Evolutionary conservation across 2,329 filamentous ascomycete genomes (phyloP), one percentile per base, ranked within the genome.

Genomic region (Boeremia exigua): DNA sequence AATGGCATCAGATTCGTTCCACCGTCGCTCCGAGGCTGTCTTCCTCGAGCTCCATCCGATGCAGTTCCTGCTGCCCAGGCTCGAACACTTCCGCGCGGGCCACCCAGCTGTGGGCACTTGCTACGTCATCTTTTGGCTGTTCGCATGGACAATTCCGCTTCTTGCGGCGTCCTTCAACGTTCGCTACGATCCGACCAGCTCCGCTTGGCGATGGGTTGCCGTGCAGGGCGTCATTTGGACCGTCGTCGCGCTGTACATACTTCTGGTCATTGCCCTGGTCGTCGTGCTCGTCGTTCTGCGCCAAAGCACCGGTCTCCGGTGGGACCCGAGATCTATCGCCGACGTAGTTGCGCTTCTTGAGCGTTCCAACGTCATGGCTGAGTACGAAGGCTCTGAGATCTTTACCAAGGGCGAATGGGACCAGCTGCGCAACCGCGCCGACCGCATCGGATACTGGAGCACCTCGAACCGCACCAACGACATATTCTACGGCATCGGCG

Each of bases 361-460:
- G 61, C 85, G 89, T 56, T 93, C 91, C 61, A 96, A 96, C 74
- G 86, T 88, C 15, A 82, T 92, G 44, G 79, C 81, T 19, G 88
- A 90, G 66, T 96, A 92, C 73, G 81, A 84, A 11, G 85, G 86
- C 3, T 86, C 88, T 0, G 89, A 93, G 65, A 84, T 86, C 0
- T 81, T 86, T 38, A 75, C 77, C 7, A 79, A 81, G 43, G 68
- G 75, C 29, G 80, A 86, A 30, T 84, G 80, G 27, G 80, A 81
- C 59, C 81, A 84, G 38, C 79, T 76, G 45, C 83, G 80, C 67
- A 84, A 81, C 58, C 85, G 85, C 60, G 79, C 83, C 5, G 87
- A 94, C 65, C 83, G 89, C 39, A 82, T 97, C n/a, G 92, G 93
- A 6, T 96, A 96, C 75, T 97, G 93, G 91, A 85, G 85, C 55